These are phyloP conservation scores for Eucalyptus curtisii DNA, from an alignment of 345 rosid genomes.

Conservation along the genomic window DNA sequence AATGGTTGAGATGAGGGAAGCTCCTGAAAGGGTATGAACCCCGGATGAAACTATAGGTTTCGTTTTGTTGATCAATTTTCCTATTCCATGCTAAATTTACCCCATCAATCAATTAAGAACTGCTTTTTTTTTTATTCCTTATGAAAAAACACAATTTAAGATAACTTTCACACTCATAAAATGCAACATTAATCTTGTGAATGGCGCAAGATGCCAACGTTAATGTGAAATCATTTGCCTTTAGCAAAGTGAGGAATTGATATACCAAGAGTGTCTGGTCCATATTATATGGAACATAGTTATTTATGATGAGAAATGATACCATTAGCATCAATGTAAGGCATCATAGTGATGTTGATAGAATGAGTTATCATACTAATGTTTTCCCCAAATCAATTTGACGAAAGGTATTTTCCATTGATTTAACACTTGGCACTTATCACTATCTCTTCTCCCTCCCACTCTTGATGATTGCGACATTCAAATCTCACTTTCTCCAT, in stretches of 20 bases:
- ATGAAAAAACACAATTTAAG: not conserved
- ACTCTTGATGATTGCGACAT: not conserved
- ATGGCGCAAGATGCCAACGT: not conserved
- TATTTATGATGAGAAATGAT: not conserved
- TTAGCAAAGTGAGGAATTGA: not conserved
- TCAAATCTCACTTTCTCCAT: not conserved
- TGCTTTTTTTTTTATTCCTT: not conserved
- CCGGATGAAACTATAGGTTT: not conserved
- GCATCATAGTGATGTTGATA: not conserved
- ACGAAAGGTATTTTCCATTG: not conserved
- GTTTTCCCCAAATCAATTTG: not conserved
- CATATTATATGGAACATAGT: not conserved
- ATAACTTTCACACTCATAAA: not conserved
- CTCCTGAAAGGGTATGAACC: not conserved
- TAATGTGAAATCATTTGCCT: not conserved
- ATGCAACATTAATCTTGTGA: not conserved
- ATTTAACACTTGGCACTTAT: not conserved
- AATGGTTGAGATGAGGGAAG: not conserved
- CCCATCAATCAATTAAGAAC: not conserved
- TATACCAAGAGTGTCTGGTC: not conserved
- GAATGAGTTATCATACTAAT: not conserved
- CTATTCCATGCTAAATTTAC: not conserved
- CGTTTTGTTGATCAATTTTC: not conserved
- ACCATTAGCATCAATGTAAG: not conserved
- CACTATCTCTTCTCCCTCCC: not conserved